Evolutionary conservation across 2,329 filamentous ascomycete genomes (phyloP).

Genomic region (Alternaria gaisen): DNA sequence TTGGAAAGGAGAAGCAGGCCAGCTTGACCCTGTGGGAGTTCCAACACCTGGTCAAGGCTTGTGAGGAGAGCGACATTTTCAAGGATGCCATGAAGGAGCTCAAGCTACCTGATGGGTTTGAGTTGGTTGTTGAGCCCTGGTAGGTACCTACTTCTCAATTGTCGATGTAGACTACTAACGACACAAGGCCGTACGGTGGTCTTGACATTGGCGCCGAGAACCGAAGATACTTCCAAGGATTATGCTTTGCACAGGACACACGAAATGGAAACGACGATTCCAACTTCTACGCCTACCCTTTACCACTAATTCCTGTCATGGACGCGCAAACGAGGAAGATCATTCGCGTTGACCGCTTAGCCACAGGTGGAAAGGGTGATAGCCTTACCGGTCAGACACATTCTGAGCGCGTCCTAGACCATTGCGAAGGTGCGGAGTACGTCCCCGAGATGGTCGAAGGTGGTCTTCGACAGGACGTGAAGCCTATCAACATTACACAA

Average conservation of each 20-base stretch:
- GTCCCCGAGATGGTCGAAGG: constrained; percentile 52
- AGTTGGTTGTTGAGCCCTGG: constrained; percentile 64
- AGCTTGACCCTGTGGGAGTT: constrained; percentile 57
- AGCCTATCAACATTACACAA: constrained; percentile 77
- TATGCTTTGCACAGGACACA: constrained; percentile 62
- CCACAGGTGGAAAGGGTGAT: constrained; percentile 51
- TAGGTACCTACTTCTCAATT: constrained; percentile 16
- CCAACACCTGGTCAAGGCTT: constrained; percentile 52
- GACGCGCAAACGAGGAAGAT: constrained; percentile 48
- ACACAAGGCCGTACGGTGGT: constrained; percentile 61
- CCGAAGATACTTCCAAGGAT: constrained; percentile 62
- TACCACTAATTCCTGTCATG: constrained; percentile 51
- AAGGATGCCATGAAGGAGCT: constrained; percentile 61
- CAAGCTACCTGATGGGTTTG: constrained; percentile 63
- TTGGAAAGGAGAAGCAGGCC: constrained; percentile 60
- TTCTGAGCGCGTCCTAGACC: constrained; percentile 52
- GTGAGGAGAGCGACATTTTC: constrained; percentile 62
- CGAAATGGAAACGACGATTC: constrained; percentile 55
- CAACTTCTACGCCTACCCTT: constrained; percentile 53
- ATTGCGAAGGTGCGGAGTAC: constrained; percentile 64
- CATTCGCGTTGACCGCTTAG: constrained; percentile 48
- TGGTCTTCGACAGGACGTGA: constrained; percentile 57
- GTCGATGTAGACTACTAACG: constrained; percentile 5
- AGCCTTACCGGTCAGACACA: constrained; percentile 51
- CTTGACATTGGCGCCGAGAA: constrained; percentile 58